A percentile compares a stretch with the other conserved stretches of the same genome.
Evolutionary conservation across 345 rosid genomes (phyloP).

Genomic region (sweet orange (Citrus sinensis)): DNA sequence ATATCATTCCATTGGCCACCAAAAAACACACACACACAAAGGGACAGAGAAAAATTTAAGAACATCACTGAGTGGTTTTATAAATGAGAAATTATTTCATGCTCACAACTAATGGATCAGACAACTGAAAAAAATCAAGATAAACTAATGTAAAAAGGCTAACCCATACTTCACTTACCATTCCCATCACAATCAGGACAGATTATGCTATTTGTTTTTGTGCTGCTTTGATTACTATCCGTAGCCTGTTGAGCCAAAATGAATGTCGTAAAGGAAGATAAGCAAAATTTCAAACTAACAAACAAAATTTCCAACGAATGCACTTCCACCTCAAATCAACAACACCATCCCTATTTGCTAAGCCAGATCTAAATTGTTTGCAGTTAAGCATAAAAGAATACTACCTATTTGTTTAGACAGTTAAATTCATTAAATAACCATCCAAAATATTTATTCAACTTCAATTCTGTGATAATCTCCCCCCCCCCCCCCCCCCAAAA

Average conservation of each 20-base stretch:
- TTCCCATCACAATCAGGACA: conserved; percentile 78
- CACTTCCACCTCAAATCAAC: background rate
- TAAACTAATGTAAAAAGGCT: background rate
- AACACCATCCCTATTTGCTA: background rate
- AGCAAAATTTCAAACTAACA: background rate
- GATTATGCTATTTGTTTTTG: conserved; percentile 57
- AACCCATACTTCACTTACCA: conserved; percentile 35
- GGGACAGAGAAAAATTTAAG: background rate
- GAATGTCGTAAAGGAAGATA: background rate
- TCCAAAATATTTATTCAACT: background rate
- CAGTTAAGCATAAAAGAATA: background rate
- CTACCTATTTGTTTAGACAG: background rate
- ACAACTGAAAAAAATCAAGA: background rate
- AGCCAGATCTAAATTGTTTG: background rate
- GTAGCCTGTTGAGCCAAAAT: conserved; percentile 50
- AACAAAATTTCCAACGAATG: background rate
- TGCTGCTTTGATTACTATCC: conserved; percentile 19
- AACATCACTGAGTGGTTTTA: background rate
- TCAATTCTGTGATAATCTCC: background rate
- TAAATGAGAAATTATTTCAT: background rate
- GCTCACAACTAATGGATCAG: background rate
- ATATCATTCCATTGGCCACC: background rate
- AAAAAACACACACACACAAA: no score
- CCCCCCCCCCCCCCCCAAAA: no score
- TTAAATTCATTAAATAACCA: background rate